A percentile compares a stretch with the other conserved stretches of the same genome.
Conservation (phyloP, 352 stramenopile species). For the Saprolegnia diclina region DNA sequence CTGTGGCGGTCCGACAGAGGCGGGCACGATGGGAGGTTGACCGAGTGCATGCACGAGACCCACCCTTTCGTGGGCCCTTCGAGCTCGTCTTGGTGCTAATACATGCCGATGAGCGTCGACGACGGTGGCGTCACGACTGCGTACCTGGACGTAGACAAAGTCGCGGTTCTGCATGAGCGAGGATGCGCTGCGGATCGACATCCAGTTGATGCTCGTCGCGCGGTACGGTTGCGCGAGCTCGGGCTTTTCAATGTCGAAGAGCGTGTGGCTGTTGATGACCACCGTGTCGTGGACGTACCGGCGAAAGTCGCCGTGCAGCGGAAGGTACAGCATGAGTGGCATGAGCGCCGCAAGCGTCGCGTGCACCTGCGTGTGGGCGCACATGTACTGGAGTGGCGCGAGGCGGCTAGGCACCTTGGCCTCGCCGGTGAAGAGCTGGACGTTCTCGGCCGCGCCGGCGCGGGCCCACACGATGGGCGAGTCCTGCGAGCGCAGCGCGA, state of each 20-base stretch:
- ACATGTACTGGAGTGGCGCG: slow-evolving; percentile 17
- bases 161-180: slow-evolving; percentile 25
- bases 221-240: background rate
- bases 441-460: background rate
- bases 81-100: slow-evolving; percentile 25
- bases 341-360: background rate
- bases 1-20: slow-evolving; percentile 12
- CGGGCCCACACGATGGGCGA: slow-evolving; percentile 18
- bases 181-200: slow-evolving; percentile 22
- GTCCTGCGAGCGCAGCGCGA: background rate
- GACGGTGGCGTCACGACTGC: background rate
- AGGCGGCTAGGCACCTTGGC: background rate
- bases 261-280: slow-evolving; percentile 16
- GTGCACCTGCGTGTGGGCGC: slow-evolving; percentile 16
- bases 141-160: slow-evolving; percentile 27
- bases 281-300: slow-evolving; percentile 17
- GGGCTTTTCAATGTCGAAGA: slow-evolving; percentile 22
- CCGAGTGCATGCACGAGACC: slow-evolving; percentile 26
- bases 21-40: slow-evolving; percentile 18
- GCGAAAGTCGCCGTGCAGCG: slow-evolving; percentile 13
- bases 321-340: background rate
- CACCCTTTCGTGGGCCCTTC: background rate
- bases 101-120: background rate
- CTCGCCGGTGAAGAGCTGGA: slow-evolving; percentile 21
- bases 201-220: slow-evolving; percentile 24